phyloP scores from a whole-genome alignment of 2,329 filamentous ascomycete species.

The Microdochium trichocladiopsis region DNA sequence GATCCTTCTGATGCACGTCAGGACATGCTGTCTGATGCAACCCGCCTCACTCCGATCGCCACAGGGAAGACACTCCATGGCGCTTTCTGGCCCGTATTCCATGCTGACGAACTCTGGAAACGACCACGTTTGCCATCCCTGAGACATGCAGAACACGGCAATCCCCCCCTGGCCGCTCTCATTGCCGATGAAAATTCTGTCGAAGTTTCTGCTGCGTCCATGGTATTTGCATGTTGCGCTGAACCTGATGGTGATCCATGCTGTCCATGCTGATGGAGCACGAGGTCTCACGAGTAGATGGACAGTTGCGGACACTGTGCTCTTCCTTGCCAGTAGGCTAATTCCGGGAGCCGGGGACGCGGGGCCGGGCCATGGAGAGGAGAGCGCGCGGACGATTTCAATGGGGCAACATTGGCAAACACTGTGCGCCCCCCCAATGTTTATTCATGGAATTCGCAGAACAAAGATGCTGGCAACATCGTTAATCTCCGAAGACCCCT shows the following conservation, averaged over 20 bases:
- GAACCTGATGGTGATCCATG: not conserved
- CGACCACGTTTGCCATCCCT: too few species aligned
- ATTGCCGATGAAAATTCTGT: too few species aligned
- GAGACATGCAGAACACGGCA: too few species aligned
- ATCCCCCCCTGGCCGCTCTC: too few species aligned
- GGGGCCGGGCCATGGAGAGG: not conserved
- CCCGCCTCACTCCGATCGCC: too few species aligned
- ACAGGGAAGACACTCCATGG: too few species aligned
- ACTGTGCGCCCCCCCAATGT: not conserved
- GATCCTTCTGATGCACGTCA: too few species aligned
- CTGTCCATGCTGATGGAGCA: not conserved
- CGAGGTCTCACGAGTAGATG: not conserved
- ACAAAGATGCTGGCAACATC: not conserved
- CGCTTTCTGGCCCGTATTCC: too few species aligned
- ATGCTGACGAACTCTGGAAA: too few species aligned
- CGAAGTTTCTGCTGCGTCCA: too few species aligned
- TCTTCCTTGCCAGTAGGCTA: not conserved
- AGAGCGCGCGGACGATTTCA: too few species aligned
- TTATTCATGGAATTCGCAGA: not conserved
- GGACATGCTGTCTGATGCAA: too few species aligned
- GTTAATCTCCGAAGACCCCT: not conserved
- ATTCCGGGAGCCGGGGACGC: not conserved
- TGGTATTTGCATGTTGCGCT: not conserved
- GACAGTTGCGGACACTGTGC: not conserved
- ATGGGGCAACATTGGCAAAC: not conserved